phyloP scores from a whole-genome alignment of 495 filamentous ascomycete genomes.

The Xylaria flabelliformis region DNA sequence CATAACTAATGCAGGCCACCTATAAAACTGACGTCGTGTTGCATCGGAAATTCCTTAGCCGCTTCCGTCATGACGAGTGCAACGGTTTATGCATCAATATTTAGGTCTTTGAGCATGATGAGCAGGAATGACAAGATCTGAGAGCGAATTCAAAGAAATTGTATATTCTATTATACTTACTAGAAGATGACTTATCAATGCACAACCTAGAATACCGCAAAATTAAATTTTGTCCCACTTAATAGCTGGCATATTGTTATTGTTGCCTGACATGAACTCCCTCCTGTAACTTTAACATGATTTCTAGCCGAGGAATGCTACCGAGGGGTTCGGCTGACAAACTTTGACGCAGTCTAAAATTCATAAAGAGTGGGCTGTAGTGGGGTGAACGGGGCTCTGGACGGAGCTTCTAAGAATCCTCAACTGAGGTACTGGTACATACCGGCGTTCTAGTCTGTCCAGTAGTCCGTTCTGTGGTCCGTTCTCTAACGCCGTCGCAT shows the following conservation, averaged over 20 bases:
- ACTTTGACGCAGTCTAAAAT: not conserved
- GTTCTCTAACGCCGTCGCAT: not conserved
- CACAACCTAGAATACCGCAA: not conserved
- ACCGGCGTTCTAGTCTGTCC: not conserved
- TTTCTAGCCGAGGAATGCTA: not conserved
- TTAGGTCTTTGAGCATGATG: not conserved
- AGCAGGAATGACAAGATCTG: not conserved
- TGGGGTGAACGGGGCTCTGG: not conserved
- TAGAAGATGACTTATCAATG: not conserved
- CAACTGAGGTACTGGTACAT: not conserved
- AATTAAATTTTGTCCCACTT: not conserved
- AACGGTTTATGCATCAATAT: not conserved
- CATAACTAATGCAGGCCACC: not conserved
- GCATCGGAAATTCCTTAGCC: not conserved
- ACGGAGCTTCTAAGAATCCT: not conserved
- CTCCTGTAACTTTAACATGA: not conserved
- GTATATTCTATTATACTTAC: not conserved
- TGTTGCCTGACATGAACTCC: not conserved
- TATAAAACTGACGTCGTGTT: constrained; percentile 1
- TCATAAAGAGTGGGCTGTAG: not conserved
- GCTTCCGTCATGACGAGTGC: not conserved
- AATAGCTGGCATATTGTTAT: not conserved
- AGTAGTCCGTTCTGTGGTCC: not conserved
- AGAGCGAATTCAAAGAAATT: not conserved
- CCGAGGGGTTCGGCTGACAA: constrained; percentile 18